Evolutionary conservation across 139 green algal species (phyloP).

Genomic region (Picochlorum sp.): DNA sequence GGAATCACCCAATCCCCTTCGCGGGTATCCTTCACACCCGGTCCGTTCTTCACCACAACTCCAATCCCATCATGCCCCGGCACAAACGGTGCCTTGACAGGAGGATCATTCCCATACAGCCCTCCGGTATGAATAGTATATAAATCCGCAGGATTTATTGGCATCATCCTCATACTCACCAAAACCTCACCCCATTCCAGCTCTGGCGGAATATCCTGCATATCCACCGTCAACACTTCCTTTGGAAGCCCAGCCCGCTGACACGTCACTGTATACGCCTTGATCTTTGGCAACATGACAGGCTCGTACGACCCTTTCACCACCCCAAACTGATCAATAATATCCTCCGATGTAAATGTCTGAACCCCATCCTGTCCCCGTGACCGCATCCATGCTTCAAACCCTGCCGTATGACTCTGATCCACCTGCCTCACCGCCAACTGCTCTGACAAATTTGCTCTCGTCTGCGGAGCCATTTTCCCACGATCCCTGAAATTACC

Average conservation of each 20-base stretch:
- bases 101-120: slow-evolving; percentile 42
- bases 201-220: slow-evolving; percentile 38
- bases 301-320: slow-evolving; percentile 58
- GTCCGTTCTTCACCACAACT: slow-evolving; percentile 69
- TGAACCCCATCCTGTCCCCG: slow-evolving; percentile 35
- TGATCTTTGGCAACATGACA: slow-evolving; percentile 51
- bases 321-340: slow-evolving; percentile 63
- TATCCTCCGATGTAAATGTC: slow-evolving; percentile 61
- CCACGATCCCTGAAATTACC: slow-evolving; percentile 38
- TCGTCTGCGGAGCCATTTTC: slow-evolving; percentile 1
- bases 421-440: slow-evolving; percentile 45
- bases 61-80: slow-evolving; percentile 61
- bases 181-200: slow-evolving; percentile 82
- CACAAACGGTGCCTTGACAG: slow-evolving; percentile 43
- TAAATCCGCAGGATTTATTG: slow-evolving; percentile 66
- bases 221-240: slow-evolving; percentile 35
- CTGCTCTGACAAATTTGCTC: slow-evolving; percentile 53
- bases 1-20: slow-evolving; percentile 81
- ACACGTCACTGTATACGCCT: slow-evolving; percentile 49
- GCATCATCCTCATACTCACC: slow-evolving; percentile 45
- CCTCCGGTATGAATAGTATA: slow-evolving; percentile 54
- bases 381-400: slow-evolving; percentile 77
- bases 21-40: slow-evolving; percentile 61
- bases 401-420: slow-evolving; percentile 60
- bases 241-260: slow-evolving; percentile 13